Base-by-base conservation (phyloP, 495 filamentous ascomycete species). In the Penicillium paradoxum region DNA sequence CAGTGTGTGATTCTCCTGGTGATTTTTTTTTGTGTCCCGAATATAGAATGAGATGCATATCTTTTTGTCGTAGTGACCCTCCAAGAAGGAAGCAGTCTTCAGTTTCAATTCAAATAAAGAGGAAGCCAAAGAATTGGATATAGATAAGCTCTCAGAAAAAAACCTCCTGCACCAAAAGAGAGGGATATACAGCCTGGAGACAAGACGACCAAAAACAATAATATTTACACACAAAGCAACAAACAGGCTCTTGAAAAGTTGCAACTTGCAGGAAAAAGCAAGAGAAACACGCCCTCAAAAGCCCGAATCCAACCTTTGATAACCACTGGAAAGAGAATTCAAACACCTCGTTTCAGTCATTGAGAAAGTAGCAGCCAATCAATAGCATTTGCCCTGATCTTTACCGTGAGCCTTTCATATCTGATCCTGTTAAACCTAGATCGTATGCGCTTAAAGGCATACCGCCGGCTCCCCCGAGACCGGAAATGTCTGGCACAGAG, bases 381-480 rank as follows among this genome's bases (percentile, higher is more conserved):
- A 30, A 49, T 27, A 24, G 15, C 41, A 43, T 33, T 32, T n/a
- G 41, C 24, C 7, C 38, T 14, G 18, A 56, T 42, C 50, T 51
- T 27, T 51, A 50, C 47, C 47, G 62, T 22, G 57, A 42, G 33
- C 49, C 47, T 21, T 43, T 54, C 46, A 65, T 59, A 19, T 45
- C 45, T 18, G 59, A 36, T 2, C 63, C 61, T 21, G 56, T 49
- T 22, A 69, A 53, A 9, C 65, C 62, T 10, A 70, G 51, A 17
- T 67, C 68, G 47, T 65, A 73, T 18, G 58, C 60, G 34, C 63
- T 59, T 38, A 74, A 56, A 1, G 67, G 53, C 38, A 73, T 60
- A 40, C 56, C 59, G 0, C 54, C 63, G 5, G 59, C 37, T 13
- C 56, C 53, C 11, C 60, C 58, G 33, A 69, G 68, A 19, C 49